phyloP scores from a whole-genome alignment of 1,284 basidiomycete genomes.

The Xerocomus minutiporus region DNA sequence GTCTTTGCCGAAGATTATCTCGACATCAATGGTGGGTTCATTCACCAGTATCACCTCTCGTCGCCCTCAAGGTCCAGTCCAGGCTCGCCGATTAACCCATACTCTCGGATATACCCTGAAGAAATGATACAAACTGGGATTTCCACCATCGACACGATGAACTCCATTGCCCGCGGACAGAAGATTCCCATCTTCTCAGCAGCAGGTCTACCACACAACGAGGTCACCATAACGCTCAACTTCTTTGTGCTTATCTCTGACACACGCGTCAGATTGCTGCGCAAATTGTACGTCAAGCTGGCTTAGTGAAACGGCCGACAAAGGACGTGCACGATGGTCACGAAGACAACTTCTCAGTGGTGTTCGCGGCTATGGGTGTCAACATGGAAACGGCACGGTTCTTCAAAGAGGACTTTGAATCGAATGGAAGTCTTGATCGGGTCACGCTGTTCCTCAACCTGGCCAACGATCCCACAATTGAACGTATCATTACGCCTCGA shows the following conservation, averaged over 20 bases:
- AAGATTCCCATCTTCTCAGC: conserved; percentile 99
- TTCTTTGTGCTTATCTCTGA: conserved; percentile 18
- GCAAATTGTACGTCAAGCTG: conserved; percentile 99
- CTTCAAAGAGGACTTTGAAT: conserved; percentile 99
- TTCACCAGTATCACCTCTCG: conserved; percentile 5
- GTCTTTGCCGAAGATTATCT: conserved; percentile 99
- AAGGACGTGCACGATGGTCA: conserved; percentile 99
- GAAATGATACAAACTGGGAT: conserved; percentile 99
- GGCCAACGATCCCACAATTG: conserved; percentile 99
- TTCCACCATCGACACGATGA: conserved; percentile 98
- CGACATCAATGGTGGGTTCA: conserved; percentile 88
- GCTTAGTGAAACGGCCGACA: conserved; percentile 90
- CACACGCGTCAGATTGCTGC: conserved; percentile 79
- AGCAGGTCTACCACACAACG: conserved; percentile 97
- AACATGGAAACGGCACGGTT: conserved; percentile 99
- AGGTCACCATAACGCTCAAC: conserved; percentile 50
- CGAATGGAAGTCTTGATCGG: conserved; percentile 96
- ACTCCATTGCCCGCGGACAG: conserved; percentile 99
- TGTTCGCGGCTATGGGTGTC: conserved; percentile 99
- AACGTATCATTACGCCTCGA: conserved; percentile 99
- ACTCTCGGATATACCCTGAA: conserved; percentile 98
- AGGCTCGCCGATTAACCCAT: conserved; percentile 99
- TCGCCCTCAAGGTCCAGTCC: conserved; percentile 22
- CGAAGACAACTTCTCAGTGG: conserved; percentile 99
- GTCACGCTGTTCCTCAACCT: conserved; percentile 99